Base-by-base conservation (phyloP, 768 basidiomycete genomes). In the Amanita phalloides region DNA sequence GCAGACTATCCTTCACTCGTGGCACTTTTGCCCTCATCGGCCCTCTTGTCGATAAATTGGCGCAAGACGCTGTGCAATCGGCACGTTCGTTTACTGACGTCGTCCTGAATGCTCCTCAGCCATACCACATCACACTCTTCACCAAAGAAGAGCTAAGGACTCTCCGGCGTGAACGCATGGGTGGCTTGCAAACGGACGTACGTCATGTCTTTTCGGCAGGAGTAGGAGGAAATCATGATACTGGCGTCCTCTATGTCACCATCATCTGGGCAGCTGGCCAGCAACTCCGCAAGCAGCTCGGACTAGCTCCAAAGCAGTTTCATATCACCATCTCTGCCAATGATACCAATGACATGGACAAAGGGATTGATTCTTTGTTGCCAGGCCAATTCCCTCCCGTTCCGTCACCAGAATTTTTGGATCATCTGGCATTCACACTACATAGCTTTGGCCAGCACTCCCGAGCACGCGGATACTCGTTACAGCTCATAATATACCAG, bases 231-330 rank as follows among this genome's bases (percentile, higher is more conserved):
- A 65, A 61, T 42, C 45, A 54, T 1, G 46, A 54, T 7, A 30
- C 54, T n/a, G 64, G 61, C 1, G 64, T 71, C n/a, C 68, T 62
- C 55, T 81, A 74, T 58, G 67, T 75, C 14, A 71, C 77, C 7
- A 63, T 80, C n/a, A 64, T 80, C 2, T 79, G 78, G 77, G 74
- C 75, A 25, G 69, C 71, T 9, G 79, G 75, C 5, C 76, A 81
- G 54, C 65, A 67, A 20, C 60, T 76, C 30, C 72, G 79, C 3
- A 78, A 73, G 57, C 65, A 66, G 35, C 62, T 74, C 9, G 75
- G 75, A 2, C 67, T 81, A 6, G 66, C 71, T 17, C 71, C 73
- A 3, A 76, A 75, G 60, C 66, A 78, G n/a, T 81, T 81, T 56
- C 75, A 80, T 58, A 73, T 80, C 57, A 73, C 72, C 6, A 64